Percentiles rank a stretch among this genome's conserved stretches.
These are phyloP conservation scores for Silene uniflora DNA, from an alignment of 148 eudicot genomes.

Conservation along the genomic window DNA sequence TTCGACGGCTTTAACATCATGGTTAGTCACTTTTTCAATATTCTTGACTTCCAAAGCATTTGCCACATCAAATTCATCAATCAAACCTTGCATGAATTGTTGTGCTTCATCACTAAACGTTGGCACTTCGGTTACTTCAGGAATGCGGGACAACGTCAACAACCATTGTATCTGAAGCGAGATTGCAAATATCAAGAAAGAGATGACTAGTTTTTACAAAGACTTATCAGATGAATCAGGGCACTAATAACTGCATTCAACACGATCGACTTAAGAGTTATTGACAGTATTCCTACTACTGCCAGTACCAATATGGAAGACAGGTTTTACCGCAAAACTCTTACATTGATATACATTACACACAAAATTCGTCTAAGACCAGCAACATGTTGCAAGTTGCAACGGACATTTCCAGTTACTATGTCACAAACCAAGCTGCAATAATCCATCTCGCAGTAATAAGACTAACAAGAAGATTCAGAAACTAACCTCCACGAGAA, in stretches of 20 bases:
- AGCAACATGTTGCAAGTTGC: not conserved
- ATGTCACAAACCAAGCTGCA: not conserved
- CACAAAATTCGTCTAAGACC: not conserved
- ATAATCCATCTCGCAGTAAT: not conserved
- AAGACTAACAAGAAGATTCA: not conserved
- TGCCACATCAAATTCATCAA: slow-evolving; percentile 52
- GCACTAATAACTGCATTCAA: not conserved
- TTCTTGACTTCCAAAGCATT: slow-evolving; percentile 84
- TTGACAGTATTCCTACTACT: too few species aligned
- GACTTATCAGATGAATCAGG: not conserved
- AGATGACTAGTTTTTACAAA: not conserved
- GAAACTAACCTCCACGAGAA: slow-evolving; percentile 65
- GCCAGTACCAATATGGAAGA: too few species aligned
- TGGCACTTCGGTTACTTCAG: slow-evolving; percentile 75
- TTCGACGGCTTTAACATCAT: slow-evolving; percentile 95
- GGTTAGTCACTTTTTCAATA: slow-evolving; percentile 88
- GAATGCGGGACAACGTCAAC: slow-evolving; percentile 68
- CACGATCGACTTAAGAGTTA: too few species aligned
- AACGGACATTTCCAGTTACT: not conserved
- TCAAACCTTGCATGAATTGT: slow-evolving; percentile 47
- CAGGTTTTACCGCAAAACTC: not conserved
- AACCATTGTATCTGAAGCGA: slow-evolving; percentile 74
- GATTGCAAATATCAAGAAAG: not conserved
- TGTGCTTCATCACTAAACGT: slow-evolving; percentile 58
- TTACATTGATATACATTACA: not conserved